phyloP scores from a whole-genome alignment of 306 rosid species.

The Rubus idaeus region DNA sequence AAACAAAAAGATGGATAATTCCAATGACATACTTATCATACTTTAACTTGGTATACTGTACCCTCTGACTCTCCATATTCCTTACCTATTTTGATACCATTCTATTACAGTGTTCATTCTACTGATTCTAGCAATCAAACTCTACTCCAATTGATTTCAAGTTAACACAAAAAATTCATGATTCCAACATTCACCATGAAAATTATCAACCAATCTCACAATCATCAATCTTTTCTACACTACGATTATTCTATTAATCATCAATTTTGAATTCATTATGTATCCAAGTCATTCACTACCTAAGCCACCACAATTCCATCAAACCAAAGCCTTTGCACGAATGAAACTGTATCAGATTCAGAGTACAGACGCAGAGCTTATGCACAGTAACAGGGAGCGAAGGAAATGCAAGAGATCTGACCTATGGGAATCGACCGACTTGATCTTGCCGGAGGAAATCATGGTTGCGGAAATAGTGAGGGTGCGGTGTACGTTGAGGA shows the following conservation, averaged over 20 bases:
- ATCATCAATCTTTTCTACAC: not conserved
- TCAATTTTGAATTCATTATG: not conserved
- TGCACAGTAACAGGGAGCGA: not conserved
- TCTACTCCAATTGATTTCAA: not conserved
- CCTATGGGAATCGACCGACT: conserved; percentile 96
- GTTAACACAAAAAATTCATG: not conserved
- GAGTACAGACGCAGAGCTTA: not conserved
- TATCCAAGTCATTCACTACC: not conserved
- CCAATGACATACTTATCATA: too few relatives aligned
- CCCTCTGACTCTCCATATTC: not conserved
- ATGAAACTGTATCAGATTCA: conserved; percentile 1
- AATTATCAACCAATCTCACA: not conserved
- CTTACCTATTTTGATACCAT: not conserved
- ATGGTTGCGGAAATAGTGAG: too few relatives aligned
- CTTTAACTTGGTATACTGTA: not conserved
- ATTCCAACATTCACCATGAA: not conserved
- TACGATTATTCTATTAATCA: not conserved
- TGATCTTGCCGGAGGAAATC: conserved; percentile 80
- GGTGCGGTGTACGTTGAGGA: too few relatives aligned
- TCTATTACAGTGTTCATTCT: not conserved
- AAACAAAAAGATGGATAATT: too few relatives aligned
- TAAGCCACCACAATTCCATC: not conserved
- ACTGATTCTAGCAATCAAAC: not conserved
- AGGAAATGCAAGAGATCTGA: conserved; percentile 39
- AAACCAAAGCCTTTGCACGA: not conserved